Percentiles rank a stretch among this genome's conserved stretches.
Evolutionary conservation across 1,284 basidiomycete species (phyloP).

Genomic region (Apiotrichum akiyoshidainum): DNA sequence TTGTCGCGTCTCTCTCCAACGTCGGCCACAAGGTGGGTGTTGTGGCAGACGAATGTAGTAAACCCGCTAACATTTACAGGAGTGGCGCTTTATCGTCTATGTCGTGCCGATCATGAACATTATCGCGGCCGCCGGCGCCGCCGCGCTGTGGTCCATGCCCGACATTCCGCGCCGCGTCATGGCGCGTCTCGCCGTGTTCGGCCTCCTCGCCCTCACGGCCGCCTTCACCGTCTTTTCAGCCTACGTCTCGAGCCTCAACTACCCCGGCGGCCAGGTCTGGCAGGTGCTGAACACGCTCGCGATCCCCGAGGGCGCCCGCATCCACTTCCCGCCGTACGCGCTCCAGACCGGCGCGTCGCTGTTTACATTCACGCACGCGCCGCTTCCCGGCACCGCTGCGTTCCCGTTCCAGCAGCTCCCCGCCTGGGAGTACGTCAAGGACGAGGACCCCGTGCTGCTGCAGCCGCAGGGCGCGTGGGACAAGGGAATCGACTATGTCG

Average conservation of each 20-base stretch:
- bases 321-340: constrained; percentile 45
- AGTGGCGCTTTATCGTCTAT: constrained; percentile 95
- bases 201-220: constrained; percentile 56
- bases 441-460: constrained; percentile 59
- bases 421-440: constrained; percentile 74
- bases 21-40: constrained; percentile 68
- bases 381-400: not conserved
- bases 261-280: constrained; percentile 83
- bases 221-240: constrained; percentile 58
- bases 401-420: constrained; percentile 18
- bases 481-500: constrained; percentile 36
- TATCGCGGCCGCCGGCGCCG: constrained; percentile 64
- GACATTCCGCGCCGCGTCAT: not conserved
- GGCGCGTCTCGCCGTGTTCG: constrained; percentile 49
- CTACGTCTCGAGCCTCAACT: constrained; percentile 68
- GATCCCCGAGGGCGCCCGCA: constrained; percentile 19
- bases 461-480: constrained; percentile 33
- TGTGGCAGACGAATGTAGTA: not conserved
- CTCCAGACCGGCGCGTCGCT: constrained; percentile 82
- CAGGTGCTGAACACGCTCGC: constrained; percentile 59
- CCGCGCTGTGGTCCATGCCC: constrained; percentile 24
- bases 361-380: constrained; percentile 69
- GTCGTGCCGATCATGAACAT: constrained; percentile 78
- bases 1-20: constrained; percentile 66
- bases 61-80: constrained; percentile 50